A percentile compares a stretch with the other conserved stretches of the same genome.
phyloP scores from a whole-genome alignment of 2,329 filamentous ascomycete genomes.

The Alternaria burnsii region DNA sequence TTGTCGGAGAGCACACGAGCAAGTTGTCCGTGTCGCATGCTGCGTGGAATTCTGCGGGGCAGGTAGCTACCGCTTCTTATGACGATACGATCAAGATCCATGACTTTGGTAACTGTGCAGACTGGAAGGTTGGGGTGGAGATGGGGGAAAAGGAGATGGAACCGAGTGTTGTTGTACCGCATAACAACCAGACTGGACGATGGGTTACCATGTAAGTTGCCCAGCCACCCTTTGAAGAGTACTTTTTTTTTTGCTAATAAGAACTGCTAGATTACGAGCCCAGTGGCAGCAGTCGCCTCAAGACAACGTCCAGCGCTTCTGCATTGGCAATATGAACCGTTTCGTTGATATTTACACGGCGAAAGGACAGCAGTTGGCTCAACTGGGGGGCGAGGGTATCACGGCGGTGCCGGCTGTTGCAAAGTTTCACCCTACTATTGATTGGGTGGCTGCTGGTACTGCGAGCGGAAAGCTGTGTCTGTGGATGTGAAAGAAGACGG shows the following conservation, averaged over 20 bases:
- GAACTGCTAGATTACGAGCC: slow-evolving; percentile 67
- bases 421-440: slow-evolving; percentile 83
- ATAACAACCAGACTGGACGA: slow-evolving; percentile 95
- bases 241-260: slow-evolving; percentile 16
- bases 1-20: slow-evolving; percentile 84
- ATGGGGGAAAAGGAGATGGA: slow-evolving; percentile 70
- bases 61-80: slow-evolving; percentile 91
- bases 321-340: slow-evolving; percentile 96
- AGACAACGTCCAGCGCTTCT: slow-evolving; percentile 85
- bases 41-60: slow-evolving; percentile 83
- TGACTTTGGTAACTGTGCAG: slow-evolving; percentile 66
- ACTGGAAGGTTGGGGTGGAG: slow-evolving; percentile 64
- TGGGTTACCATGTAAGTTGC: slow-evolving; percentile 81
- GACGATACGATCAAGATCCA: slow-evolving; percentile 96
- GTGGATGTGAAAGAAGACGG: slow-evolving; percentile 71
- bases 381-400: slow-evolving; percentile 87
- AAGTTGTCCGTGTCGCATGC: slow-evolving; percentile 90
- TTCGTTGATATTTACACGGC: slow-evolving; percentile 91
- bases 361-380: slow-evolving; percentile 85
- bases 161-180: slow-evolving; percentile 73
- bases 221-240: no score
- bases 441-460: slow-evolving; percentile 93
- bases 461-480: slow-evolving; percentile 91
- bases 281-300: slow-evolving; percentile 87
- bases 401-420: slow-evolving; percentile 94